Percentiles rank a stretch among this genome's conserved stretches.
Evolutionary conservation across 2,329 filamentous ascomycete species (phyloP).

Genomic region (Cercospora sesami): DNA sequence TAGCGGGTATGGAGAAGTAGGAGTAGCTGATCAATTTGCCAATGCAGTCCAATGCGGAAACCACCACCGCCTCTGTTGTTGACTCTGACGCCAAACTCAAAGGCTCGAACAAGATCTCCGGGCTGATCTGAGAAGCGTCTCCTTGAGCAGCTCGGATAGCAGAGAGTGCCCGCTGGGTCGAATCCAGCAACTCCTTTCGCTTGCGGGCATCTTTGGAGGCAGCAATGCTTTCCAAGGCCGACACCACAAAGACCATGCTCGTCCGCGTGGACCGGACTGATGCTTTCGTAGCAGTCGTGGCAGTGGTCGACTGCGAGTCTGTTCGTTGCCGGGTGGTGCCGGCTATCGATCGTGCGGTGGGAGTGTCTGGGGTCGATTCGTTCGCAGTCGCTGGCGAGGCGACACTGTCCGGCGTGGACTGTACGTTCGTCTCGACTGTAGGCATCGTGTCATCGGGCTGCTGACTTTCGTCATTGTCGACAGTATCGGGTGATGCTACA

Average conservation of each 20-base stretch:
- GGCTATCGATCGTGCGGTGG: slow-evolving; percentile 16
- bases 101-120: slow-evolving; percentile 88
- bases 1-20: slow-evolving; percentile 74
- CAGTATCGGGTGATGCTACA: slow-evolving; percentile 7
- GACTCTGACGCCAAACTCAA: slow-evolving; percentile 87
- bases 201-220: slow-evolving; percentile 86
- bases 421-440: slow-evolving; percentile 4
- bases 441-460: slow-evolving; percentile 7
- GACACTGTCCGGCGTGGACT: slow-evolving; percentile 19
- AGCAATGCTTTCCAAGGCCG: slow-evolving; percentile 87
- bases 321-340: slow-evolving; percentile 50
- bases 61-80: slow-evolving; percentile 79
- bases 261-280: slow-evolving; percentile 65
- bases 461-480: slow-evolving; percentile 15
- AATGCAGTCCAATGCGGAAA: slow-evolving; percentile 92
- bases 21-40: slow-evolving; percentile 99
- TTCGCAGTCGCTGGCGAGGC: slow-evolving; percentile 23
- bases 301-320: slow-evolving; percentile 61
- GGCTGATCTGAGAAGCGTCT: slow-evolving; percentile 78
- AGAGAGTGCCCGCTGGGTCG: slow-evolving; percentile 75
- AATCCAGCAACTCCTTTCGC: slow-evolving; percentile 79
- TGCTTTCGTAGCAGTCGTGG: slow-evolving; percentile 51
- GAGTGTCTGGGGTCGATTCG: slow-evolving; percentile 26
- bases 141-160: slow-evolving; percentile 75
- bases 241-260: slow-evolving; percentile 94